These are phyloP conservation scores for Thuidium tamariscinum DNA, from an alignment of 225 moss, liverwort and hornwort genomes.

Conservation along the genomic window DNA sequence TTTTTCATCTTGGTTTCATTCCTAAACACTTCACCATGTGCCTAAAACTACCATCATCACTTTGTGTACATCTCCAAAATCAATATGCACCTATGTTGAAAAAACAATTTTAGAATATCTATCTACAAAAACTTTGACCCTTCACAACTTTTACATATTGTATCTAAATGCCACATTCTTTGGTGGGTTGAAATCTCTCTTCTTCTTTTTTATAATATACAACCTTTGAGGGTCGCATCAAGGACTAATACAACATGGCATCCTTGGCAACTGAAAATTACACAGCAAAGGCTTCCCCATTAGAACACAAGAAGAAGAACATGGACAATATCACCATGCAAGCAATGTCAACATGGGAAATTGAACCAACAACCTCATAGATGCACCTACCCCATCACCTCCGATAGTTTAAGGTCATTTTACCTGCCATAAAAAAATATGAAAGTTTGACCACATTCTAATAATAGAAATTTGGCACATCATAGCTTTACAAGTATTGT, in stretches of 20 bases:
- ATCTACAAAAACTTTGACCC: not conserved
- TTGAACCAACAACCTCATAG: too few relatives aligned
- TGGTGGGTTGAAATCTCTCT: rapidly evolving
- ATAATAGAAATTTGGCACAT: rapidly evolving
- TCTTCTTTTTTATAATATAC: too few relatives aligned
- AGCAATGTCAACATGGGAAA: too few relatives aligned
- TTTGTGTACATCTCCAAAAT: not conserved
- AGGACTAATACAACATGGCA: too few relatives aligned
- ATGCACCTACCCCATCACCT: too few relatives aligned
- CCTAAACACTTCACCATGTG: rapidly evolving
- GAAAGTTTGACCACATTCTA: rapidly evolving
- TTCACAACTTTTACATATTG: rapidly evolving
- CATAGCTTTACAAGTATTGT: not conserved
- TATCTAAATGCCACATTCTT: not conserved
- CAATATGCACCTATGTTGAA: rapidly evolving
- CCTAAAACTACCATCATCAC: not conserved
- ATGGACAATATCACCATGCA: too few relatives aligned
- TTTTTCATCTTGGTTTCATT: not conserved
- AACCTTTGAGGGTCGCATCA: too few relatives aligned
- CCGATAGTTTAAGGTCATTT: too few relatives aligned
- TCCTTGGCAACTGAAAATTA: too few relatives aligned
- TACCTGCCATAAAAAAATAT: not conserved
- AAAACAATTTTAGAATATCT: not conserved
- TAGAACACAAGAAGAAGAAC: too few relatives aligned
- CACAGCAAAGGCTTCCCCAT: too few relatives aligned